Evolutionary conservation across 768 basidiomycete species (phyloP), one percentile per base, ranked within the genome.

Genomic region (Psilocybe subaeruginosa): DNA sequence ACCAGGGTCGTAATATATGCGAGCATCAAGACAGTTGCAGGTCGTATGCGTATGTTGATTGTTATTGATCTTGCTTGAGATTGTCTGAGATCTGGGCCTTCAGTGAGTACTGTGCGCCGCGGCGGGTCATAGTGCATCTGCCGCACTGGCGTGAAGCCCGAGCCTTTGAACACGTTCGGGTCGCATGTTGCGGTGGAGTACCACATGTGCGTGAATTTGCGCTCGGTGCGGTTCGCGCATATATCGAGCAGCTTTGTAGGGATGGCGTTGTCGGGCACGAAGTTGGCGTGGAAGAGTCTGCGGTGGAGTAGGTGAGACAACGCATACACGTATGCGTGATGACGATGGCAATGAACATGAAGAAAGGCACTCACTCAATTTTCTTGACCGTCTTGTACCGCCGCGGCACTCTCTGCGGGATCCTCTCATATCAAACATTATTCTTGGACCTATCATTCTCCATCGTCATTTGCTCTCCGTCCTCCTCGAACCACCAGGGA

Each of bases 111-210:
- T 35, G 96, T 97, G 35, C 91, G 82, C 17, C 96, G 81, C 0
- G 93, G 91, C 0, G 95, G 95, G 67, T 96, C 92, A 73, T 97
- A 96, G 67, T 93, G 86, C n/a, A 86, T 82, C 72, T 97, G 96
- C 2, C 97, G 86, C 6, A 98, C 81, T n/a, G n/a, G n/a, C 0
- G 93, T 92, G 76, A 97, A 99, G 0, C 91, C 87, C 9, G 84
- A 75, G 29, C 87, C 79, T 68, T 88, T 83, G 74, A 98, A 99
- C 69, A 93, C 88, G 74, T 98, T 95, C 6, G 97, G 97, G 74
- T 98, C 96, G 76, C 93, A 95, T 0, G 97, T 99, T 12, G 93
- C 95, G 0, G 95, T 96, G 8, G 89, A 90, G 76, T 99, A 99
- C 4, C 97, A 87, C 95, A 98, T 96, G 75, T 94, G 90, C 0